These are phyloP conservation scores for Aegilops bicornis DNA, from an alignment of 176 grass and related monocot species.

Conservation along the genomic window DNA sequence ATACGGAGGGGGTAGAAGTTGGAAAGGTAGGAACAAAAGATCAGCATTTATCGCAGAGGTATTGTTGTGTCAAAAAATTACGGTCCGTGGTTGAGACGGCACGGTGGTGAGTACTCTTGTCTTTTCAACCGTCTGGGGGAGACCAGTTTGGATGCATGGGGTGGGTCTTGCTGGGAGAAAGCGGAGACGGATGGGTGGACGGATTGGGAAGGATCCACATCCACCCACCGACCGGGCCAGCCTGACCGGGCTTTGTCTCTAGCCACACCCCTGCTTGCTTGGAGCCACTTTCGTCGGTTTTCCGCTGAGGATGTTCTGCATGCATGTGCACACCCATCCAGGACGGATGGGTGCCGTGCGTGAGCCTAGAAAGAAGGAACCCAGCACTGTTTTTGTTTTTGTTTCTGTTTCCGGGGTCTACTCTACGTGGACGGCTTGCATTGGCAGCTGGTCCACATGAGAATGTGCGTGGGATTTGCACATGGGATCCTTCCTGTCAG, in stretches of 20 bases:
- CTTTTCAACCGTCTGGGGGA: not conserved
- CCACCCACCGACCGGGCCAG: constrained; percentile 17
- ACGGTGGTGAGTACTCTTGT: not conserved
- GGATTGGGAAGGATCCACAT: no score
- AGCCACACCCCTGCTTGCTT: not conserved
- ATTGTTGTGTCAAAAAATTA: no score
- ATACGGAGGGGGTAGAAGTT: no score
- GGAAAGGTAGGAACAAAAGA: no score
- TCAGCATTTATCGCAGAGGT: no score
- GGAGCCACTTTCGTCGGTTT: no score
- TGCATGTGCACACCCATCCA: no score
- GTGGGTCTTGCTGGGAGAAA: not conserved
- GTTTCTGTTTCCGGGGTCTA: not conserved
- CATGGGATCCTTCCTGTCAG: no score
- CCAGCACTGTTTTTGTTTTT: not conserved
- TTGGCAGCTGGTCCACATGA: not conserved
- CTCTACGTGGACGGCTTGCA: not conserved
- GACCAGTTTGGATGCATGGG: not conserved
- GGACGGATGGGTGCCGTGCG: not conserved
- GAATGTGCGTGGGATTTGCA: not conserved
- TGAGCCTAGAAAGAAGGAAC: not conserved
- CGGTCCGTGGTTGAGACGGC: not conserved
- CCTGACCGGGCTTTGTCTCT: constrained; percentile 21
- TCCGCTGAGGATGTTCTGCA: no score
- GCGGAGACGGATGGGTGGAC: not conserved